These are phyloP conservation scores for Apiospora hydei DNA, from an alignment of 2,329 filamentous ascomycete genomes.

Conservation along the genomic window DNA sequence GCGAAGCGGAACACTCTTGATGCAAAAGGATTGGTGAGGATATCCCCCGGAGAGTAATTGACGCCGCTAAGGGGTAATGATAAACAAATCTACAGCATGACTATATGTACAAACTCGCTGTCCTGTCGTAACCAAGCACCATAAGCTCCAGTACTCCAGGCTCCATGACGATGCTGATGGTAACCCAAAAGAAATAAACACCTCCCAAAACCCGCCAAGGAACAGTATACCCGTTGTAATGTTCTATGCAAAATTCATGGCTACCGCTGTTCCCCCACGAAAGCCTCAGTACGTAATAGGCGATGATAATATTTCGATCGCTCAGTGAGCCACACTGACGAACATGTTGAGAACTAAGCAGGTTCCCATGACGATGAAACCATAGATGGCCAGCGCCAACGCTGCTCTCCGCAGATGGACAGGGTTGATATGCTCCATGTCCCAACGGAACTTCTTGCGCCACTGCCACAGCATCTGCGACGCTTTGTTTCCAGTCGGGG, in stretches of 20 bases:
- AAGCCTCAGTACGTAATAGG: neutral
- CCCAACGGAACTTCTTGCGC: conserved; percentile 66
- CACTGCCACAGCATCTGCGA: conserved; percentile 54
- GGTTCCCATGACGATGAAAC: conserved; percentile 85
- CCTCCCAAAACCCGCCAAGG: neutral
- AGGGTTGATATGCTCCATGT: conserved; percentile 69
- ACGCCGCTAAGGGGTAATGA: neutral
- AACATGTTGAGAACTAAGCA: conserved; percentile 88
- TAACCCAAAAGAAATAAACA: neutral
- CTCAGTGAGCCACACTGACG: conserved; percentile 70
- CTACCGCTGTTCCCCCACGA: neutral
- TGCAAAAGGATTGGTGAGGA: too few species aligned
- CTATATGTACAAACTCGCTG: neutral
- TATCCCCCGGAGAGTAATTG: neutral
- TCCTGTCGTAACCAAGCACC: neutral
- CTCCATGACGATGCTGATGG: conserved; percentile 10
- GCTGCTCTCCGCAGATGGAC: conserved; percentile 74
- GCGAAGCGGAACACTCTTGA: too few species aligned
- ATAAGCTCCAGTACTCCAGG: conserved; percentile 12
- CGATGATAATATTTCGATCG: neutral
- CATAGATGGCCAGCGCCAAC: conserved; percentile 81
- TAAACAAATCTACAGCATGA: conserved; percentile 5
- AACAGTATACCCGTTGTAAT: conserved; percentile 14
- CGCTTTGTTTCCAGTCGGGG: conserved; percentile 42
- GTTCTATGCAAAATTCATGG: conserved; percentile 3